A percentile compares a stretch with the other conserved stretches of the same genome.
Evolutionary conservation across 345 rosid species (phyloP).

Genomic region (Linum tenue): DNA sequence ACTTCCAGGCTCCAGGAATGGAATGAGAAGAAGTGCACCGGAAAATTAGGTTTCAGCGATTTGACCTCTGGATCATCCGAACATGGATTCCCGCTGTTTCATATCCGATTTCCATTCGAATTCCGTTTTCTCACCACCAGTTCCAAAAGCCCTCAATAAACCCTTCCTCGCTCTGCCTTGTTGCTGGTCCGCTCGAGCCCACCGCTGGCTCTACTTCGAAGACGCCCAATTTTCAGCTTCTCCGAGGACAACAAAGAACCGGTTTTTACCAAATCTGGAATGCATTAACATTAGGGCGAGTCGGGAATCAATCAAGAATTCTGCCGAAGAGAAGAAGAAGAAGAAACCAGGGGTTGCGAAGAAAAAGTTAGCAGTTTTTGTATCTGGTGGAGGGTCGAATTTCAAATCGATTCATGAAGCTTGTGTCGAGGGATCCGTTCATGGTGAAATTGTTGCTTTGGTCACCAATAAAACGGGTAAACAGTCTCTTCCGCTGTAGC

Average conservation of each 20-base stretch:
- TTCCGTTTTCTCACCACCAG: neutral
- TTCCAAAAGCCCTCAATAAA: neutral
- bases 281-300: neutral
- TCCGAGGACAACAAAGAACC: neutral
- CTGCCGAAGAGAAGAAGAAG: neutral
- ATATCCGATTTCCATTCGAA: neutral
- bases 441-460: slow-evolving; percentile 57
- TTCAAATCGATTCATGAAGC: slow-evolving; percentile 70
- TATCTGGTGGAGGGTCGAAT: slow-evolving; percentile 90
- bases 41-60: no score
- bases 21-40: no score
- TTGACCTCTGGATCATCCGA: no score
- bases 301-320: neutral
- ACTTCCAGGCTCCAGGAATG: no score
- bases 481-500: neutral
- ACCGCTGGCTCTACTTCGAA: neutral
- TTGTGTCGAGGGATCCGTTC: slow-evolving; percentile 41
- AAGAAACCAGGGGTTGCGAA: slow-evolving; percentile 13
- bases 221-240: neutral
- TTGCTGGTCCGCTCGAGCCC: neutral
- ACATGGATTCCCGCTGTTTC: neutral
- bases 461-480: slow-evolving; percentile 72
- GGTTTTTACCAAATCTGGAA: neutral
- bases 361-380: slow-evolving; percentile 75
- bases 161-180: neutral